phyloP scores from a whole-genome alignment of 768 basidiomycete species.

The Terana coerulea region DNA sequence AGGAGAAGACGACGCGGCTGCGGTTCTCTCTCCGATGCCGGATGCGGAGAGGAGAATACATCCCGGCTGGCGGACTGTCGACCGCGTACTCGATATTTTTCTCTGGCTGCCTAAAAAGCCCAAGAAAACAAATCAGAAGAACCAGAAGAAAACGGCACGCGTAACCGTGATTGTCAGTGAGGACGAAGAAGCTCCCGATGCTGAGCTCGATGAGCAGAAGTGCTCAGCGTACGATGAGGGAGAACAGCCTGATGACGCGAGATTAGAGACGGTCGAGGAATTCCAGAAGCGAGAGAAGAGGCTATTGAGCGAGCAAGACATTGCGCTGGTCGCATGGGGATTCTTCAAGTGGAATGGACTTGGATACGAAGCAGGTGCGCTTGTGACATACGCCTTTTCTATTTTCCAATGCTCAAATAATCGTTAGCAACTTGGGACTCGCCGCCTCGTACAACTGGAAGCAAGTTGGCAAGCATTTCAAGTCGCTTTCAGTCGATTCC shows the following conservation, averaged over 20 bases:
- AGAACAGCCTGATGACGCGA: conserved; percentile 52
- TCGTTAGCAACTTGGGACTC: conserved; percentile 89
- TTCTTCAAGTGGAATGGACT: conserved; percentile 94
- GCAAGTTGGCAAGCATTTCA: conserved; percentile 60
- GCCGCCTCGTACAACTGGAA: conserved; percentile 62
- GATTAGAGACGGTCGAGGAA: conserved; percentile 58
- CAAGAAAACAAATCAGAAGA: conserved; percentile 19
- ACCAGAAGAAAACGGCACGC: conserved; percentile 26
- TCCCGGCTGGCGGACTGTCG: conserved; percentile 80
- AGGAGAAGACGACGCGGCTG: conserved; percentile 16
- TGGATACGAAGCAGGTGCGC: conserved; percentile 85
- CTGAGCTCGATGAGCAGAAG: conserved; percentile 13
- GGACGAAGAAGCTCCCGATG: conserved; percentile 19
- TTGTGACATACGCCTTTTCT: background rate
- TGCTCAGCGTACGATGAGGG: conserved; percentile 54
- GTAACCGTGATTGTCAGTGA: conserved; percentile 25
- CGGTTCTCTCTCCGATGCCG: conserved; percentile 39
- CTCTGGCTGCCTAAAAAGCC: conserved; percentile 49
- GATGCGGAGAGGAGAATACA: conserved; percentile 79
- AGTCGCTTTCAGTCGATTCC: conserved; percentile 61
- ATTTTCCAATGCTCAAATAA: background rate
- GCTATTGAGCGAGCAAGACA: conserved; percentile 44
- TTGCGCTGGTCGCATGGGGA: conserved; percentile 67
- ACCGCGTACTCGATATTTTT: conserved; percentile 82
- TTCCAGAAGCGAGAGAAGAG: conserved; percentile 48